phyloP scores from a whole-genome alignment of 352 stramenopile genomes.

The Globisporangium radiosum region DNA sequence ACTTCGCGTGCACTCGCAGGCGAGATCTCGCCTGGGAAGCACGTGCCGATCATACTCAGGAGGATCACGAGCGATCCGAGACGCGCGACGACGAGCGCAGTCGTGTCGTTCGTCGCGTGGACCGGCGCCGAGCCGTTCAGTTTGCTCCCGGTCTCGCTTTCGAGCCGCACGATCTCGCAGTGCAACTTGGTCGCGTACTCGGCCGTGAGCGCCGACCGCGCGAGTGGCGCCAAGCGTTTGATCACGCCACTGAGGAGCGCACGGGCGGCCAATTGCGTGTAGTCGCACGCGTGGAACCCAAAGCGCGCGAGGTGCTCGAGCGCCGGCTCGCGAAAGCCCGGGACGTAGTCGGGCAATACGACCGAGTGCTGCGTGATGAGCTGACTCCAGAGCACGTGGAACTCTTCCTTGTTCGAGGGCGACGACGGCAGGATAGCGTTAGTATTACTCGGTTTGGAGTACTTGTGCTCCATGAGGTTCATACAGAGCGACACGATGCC shows the following conservation, averaged over 20 bases:
- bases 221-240: constrained; percentile 44
- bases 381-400: constrained; percentile 83
- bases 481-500: constrained; percentile 73
- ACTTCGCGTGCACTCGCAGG: constrained; percentile 69
- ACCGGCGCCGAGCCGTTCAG: constrained; percentile 20
- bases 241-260: constrained; percentile 71
- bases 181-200: constrained; percentile 80
- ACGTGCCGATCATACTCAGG: constrained; percentile 83
- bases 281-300: constrained; percentile 71
- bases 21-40: constrained; percentile 77
- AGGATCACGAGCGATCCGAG: constrained; percentile 72
- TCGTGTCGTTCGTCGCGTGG: constrained; percentile 13
- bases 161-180: constrained; percentile 67
- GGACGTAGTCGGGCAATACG: constrained; percentile 65
- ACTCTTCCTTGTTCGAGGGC: constrained; percentile 71
- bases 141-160: constrained; percentile 48
- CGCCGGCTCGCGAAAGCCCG: constrained; percentile 59
- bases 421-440: constrained; percentile 19
- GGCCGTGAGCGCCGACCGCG: constrained; percentile 43
- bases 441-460: constrained; percentile 24
- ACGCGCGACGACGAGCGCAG: constrained; percentile 40
- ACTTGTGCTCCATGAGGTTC: constrained; percentile 79
- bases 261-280: constrained; percentile 65
- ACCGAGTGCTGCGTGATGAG: constrained; percentile 83
- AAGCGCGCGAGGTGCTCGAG: constrained; percentile 69